Evolutionary conservation across 2,329 filamentous ascomycete genomes (phyloP), one percentile per base, ranked within the genome.

Genomic region (Hyphodiscus sp.): DNA sequence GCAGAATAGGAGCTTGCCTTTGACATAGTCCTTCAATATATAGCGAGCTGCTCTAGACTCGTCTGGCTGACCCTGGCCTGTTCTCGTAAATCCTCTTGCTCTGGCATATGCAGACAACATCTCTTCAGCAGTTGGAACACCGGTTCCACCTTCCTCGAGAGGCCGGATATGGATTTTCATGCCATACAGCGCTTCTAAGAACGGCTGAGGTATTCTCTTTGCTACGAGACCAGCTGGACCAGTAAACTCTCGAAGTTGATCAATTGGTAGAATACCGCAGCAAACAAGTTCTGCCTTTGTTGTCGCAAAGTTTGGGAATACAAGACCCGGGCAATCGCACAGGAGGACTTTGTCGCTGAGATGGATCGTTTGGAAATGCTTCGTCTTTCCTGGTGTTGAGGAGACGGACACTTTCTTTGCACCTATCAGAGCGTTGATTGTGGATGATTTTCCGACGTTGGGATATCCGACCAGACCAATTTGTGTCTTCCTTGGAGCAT

Each of bases 381-480:
- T 99, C 15, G 94, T 99, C 75, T 99, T 99, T 69, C 94, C 94
- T 3, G 94, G 94, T 1, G 94, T 99, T 15, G 92, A 87, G 16
- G 94, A 99, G 41, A 99, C 95, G 0, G 92, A 97, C 6, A 99
- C 94, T 74, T 97, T 99, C 76, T 97, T 99, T 52, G 94, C 86
- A 49, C 95, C 95, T 54, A 97, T 91, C n/a, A 99, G 81, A 43
- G 94, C 92, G 74, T 99, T 99, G 78, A 99, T 99, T 16, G 94
- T 99, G 47, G 91, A 96, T 1, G 95, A 99, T 74, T 99, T 99
- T 73, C 94, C 94, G 59, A 99, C 94, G 74, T 99, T 99, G 66
- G 94, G 94, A 72, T 99, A 99, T 55, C 94, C 94, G 41, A 99
- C 94, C 19, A 99, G 78, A 63, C 94, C 94, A 62, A 99, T 94